Conservation (phyloP, 352 stramenopile species). For the Globisporangium camurandrum region DNA sequence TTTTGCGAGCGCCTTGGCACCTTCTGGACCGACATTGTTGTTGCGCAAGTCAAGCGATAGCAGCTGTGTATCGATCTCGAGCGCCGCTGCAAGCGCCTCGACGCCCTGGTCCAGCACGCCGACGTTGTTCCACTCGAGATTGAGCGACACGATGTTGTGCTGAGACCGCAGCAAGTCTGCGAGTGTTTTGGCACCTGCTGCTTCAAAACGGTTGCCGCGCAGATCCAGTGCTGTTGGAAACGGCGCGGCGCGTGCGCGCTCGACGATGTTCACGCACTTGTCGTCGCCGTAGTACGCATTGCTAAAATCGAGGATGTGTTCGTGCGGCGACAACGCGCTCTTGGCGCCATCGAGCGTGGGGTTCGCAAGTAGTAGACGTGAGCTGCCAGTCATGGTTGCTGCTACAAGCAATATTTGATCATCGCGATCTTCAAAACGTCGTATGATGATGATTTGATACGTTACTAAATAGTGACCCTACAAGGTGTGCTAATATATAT, state of each 20-base stretch:
- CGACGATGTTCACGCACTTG: slow-evolving; percentile 50
- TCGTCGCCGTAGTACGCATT: slow-evolving; percentile 68
- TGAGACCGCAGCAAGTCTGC: slow-evolving; percentile 42
- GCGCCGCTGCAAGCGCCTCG: slow-evolving; percentile 43
- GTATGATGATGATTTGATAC: no score
- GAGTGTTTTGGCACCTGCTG: slow-evolving; percentile 37
- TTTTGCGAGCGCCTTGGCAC: slow-evolving; percentile 49
- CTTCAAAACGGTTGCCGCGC: slow-evolving; percentile 71
- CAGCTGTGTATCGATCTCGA: slow-evolving; percentile 59
- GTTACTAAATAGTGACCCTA: no score
- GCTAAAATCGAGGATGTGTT: slow-evolving; percentile 54
- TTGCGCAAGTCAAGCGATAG: slow-evolving; percentile 73
- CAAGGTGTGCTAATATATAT: no score
- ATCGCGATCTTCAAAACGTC: no score
- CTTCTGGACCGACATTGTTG: slow-evolving; percentile 75
- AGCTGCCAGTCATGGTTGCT: background rate
- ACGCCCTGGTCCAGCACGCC: slow-evolving; percentile 69
- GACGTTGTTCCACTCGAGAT: slow-evolving; percentile 81
- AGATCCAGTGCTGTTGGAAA: slow-evolving; percentile 49
- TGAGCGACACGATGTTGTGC: slow-evolving; percentile 51
- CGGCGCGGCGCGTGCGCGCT: slow-evolving; percentile 28
- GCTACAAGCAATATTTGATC: no score
- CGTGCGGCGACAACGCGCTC: no score
- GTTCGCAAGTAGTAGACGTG: no score
- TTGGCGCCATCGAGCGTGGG: no score